Conservation (phyloP, 73 alveolate species). For the Symbiodinium pilosum region DNA sequence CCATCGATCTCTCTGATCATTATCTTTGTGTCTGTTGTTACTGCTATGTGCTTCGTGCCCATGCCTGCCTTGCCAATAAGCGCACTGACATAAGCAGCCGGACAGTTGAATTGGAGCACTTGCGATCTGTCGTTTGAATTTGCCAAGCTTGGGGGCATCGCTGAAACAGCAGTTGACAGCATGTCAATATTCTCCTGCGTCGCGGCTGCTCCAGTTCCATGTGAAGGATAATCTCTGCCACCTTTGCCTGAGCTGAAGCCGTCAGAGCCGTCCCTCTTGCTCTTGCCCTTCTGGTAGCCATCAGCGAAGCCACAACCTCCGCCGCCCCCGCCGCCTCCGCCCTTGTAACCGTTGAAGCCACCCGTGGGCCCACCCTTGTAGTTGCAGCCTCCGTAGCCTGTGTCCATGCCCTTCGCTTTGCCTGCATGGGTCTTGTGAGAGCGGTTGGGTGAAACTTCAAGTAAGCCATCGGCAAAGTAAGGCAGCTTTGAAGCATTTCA, state of each 20-base stretch:
- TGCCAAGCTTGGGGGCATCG: slow-evolving; percentile 47
- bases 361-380: neutral
- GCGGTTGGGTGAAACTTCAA: no score
- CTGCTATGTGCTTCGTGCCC: slow-evolving; percentile 82
- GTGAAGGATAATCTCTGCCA: neutral
- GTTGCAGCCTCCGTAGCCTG: no score
- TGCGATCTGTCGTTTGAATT: slow-evolving; percentile 42
- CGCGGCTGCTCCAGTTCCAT: slow-evolving; percentile 1
- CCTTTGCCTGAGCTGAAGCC: neutral
- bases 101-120: slow-evolving; percentile 25
- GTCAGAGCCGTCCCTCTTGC: neutral
- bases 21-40: slow-evolving; percentile 52
- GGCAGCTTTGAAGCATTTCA: neutral
- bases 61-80: slow-evolving; percentile 66
- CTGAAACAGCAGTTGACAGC: slow-evolving; percentile 53
- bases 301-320: neutral
- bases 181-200: slow-evolving; percentile 33
- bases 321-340: neutral
- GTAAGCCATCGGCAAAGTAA: neutral
- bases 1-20: slow-evolving; percentile 78
- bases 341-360: neutral
- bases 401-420: neutral
- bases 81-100: slow-evolving; percentile 35
- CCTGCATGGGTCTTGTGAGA: neutral
- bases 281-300: neutral